phyloP scores from a whole-genome alignment of 768 basidiomycete species.

The Suillus plorans region DNA sequence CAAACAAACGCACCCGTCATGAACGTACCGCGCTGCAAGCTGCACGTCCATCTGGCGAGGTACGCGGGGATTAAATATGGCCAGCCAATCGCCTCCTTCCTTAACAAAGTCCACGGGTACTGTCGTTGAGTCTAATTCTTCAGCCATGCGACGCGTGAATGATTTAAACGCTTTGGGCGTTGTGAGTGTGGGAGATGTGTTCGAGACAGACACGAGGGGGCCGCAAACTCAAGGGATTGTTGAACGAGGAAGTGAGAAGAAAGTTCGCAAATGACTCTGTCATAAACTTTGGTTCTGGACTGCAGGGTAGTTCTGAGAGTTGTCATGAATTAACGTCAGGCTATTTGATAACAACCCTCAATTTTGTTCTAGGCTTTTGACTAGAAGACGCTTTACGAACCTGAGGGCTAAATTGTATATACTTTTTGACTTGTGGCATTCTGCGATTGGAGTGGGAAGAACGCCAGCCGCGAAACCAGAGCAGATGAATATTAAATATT shows the following conservation, averaged over 20 bases:
- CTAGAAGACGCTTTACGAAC: neutral
- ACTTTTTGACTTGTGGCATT: neutral
- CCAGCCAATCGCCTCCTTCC: conserved; percentile 88
- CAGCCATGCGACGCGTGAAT: neutral
- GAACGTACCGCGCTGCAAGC: conserved; percentile 29
- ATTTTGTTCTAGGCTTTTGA: conserved; percentile 1
- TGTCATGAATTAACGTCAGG: neutral
- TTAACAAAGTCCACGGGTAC: conserved; percentile 37
- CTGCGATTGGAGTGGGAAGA: neutral
- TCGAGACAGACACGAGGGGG: too few relatives aligned
- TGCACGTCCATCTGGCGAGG: conserved; percentile 77
- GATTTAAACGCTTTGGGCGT: neutral
- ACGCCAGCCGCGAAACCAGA: neutral
- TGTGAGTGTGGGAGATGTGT: neutral
- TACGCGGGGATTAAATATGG: conserved; percentile 79
- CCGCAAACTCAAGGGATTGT: neutral
- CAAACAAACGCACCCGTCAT: conserved; percentile 3
- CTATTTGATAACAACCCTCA: neutral
- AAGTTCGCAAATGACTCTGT: neutral
- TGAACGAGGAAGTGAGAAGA: neutral
- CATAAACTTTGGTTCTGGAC: neutral
- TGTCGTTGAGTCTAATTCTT: conserved; percentile 26
- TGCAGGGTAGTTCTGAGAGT: neutral
- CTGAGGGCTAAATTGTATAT: neutral
- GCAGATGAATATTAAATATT: neutral